Evolutionary conservation across 2,329 filamentous ascomycete species (phyloP).

Genomic region (Fonsecaea erecta): DNA sequence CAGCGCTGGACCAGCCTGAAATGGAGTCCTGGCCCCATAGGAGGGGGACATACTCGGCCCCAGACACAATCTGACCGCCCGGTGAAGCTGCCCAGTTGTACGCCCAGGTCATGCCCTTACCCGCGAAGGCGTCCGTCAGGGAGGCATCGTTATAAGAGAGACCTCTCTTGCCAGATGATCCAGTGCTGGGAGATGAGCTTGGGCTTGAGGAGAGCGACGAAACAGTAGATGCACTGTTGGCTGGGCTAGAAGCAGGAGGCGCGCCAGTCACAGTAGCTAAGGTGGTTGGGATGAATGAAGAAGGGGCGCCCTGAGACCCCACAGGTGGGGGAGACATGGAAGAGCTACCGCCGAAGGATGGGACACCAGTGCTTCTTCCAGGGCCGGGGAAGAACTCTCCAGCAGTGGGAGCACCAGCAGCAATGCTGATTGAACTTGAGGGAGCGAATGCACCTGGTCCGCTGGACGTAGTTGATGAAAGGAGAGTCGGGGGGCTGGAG

Average conservation of each 20-base stretch:
- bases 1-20: conserved; percentile 43
- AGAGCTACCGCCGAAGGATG: background rate
- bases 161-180: conserved; percentile 41
- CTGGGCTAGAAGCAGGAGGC: conserved; percentile 15
- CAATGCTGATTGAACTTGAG: conserved; percentile 18
- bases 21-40: conserved; percentile 49
- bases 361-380: background rate
- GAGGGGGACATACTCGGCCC: conserved; percentile 52
- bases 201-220: conserved; percentile 26
- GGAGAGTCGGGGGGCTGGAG: too few relatives aligned
- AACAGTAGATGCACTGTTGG: conserved; percentile 16
- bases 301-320: conserved; percentile 11
- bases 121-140: conserved; percentile 42
- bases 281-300: conserved; percentile 27
- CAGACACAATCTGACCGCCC: conserved; percentile 41
- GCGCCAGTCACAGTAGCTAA: conserved; percentile 30
- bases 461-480: conserved; percentile 18
- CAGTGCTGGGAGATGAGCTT: conserved; percentile 27
- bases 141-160: conserved; percentile 49
- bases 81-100: conserved; percentile 51
- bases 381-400: conserved; percentile 30
- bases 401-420: conserved; percentile 21
- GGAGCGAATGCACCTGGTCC: conserved; percentile 6
- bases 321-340: conserved; percentile 9
- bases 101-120: conserved; percentile 47